phyloP scores from a whole-genome alignment of 1,284 basidiomycete genomes.

The Fomitopsis betulina region DNA sequence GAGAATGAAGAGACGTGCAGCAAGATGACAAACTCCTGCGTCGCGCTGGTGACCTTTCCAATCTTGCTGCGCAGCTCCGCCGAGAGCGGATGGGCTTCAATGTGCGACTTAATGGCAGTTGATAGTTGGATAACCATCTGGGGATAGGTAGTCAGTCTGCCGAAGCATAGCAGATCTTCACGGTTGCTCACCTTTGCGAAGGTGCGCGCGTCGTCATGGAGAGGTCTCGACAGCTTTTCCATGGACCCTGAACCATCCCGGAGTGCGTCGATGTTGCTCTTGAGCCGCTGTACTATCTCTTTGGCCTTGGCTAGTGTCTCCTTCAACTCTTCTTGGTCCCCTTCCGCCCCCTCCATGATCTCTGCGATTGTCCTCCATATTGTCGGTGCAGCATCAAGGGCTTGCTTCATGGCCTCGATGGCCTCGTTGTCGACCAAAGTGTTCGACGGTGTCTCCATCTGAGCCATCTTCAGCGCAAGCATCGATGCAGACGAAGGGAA shows the following conservation, averaged over 20 bases:
- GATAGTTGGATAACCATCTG: constrained; percentile 69
- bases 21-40: constrained; percentile 75
- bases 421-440: constrained; percentile 66
- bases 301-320: constrained; percentile 53
- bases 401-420: constrained; percentile 60
- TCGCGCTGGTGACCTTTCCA: constrained; percentile 68
- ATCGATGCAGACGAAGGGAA: constrained; percentile 34
- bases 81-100: constrained; percentile 50
- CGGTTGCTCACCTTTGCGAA: constrained; percentile 61
- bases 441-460: constrained; percentile 40
- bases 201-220: constrained; percentile 66
- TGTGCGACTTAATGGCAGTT: constrained; percentile 57
- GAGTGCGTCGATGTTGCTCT: constrained; percentile 46
- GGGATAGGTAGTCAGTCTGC: constrained; percentile 3
- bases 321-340: constrained; percentile 32
- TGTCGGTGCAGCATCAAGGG: constrained; percentile 64
- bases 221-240: constrained; percentile 42
- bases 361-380: constrained; percentile 73
- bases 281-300: constrained; percentile 51
- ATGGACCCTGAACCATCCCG: constrained; percentile 38
- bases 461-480: constrained; percentile 23
- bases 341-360: constrained; percentile 32
- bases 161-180: background rate
- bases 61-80: constrained; percentile 58
- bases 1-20: constrained; percentile 79